Base-by-base conservation (phyloP, 352 stramenopile genomes). In the Phytophthora pini region DNA sequence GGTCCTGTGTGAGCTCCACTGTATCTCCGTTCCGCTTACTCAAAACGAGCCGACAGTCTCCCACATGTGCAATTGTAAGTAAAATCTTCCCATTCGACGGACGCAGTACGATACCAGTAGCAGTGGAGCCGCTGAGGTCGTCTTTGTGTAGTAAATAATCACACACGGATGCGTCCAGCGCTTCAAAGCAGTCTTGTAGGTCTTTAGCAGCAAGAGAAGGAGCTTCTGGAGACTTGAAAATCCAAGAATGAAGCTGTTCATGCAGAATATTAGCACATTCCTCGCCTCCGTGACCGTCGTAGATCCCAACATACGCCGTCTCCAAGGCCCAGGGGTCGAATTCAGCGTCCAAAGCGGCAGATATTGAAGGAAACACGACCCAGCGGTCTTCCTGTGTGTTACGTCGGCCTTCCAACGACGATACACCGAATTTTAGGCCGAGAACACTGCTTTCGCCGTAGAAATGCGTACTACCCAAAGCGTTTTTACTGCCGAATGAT, bases 281-380 rank as follows among this genome's bases (percentile, higher is more conserved):
- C 13, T 92, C 80, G 7, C 89, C 90, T 1, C 82, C 82, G 22
- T 97, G 90, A 22, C 89, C 89, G 51, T 97, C 89, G 70, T 93
- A 97, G 20, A 97, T 43, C 0, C 81, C 90, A 13, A 92, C 69
- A 50, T 91, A 95, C 8, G 82, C 68, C 0, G 55, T 67, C 49
- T 76, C 31, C 3, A 45, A 52, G 7, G 56, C n/a, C 68, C 68
- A 68, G 5, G 41, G 29, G 24, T 22, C 9, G 0, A 22, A 38
- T 13, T 57, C 80, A 20, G 48, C 76, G 4, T 68, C 53, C 2
- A 68, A 20, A 24, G 57, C 68, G 15, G 29, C 41, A 1, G 64
- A 57, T 17, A 94, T 68, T 11, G 65, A 49, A 22, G 82, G 76
- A 9, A 93, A 56, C 3, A 89, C 76, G 0, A 84, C 75, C 77